Evolutionary conservation across 352 stramenopile species (phyloP), one percentile per base, ranked within the genome.

Genomic region (Phytophthora crassamura): DNA sequence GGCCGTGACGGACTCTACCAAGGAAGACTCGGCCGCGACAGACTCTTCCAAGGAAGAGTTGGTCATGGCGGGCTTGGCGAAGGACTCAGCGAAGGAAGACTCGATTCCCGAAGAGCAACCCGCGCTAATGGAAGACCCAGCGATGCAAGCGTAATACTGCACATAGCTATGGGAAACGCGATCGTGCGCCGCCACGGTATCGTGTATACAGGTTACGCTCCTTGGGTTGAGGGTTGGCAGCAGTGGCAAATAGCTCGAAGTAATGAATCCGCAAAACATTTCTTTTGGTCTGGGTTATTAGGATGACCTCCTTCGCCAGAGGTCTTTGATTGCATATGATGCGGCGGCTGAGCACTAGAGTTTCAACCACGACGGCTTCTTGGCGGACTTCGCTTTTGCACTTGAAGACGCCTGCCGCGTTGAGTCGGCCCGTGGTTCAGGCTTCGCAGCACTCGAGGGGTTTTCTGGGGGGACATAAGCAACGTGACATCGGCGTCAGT

Each of bases 331-430:
- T 46, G 11, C 50, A 41, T 22, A 36, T 42, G 32, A 20, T 15
- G 5, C 35, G 33, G 10, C 9, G 11, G 18, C 47, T 39, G 35
- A 42, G 34, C 18, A 20, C 50, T 77, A 92, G 5, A 92, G 69
- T 61, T 94, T 94, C 28, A 94, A 59, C 85, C 85, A 94, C 33
- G 78, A 80, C 2, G 85, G 85, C 40, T 91, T 91, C 60, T 92
- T 94, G 2, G 63, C 62, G 8, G 63, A 68, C 50, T 86, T 86
- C 32, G 46, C 54, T 40, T 59, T 56, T 30, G 58, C 53, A 50
- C 56, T 40, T 8, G 76, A 63, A 48, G 71, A 59, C 5, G 35
- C 9, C 45, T 69, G 48, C 12, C n/a, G 57, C 35, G 82, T 85
- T 28, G 69, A 35, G 35, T 75, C 73, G 28, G 70, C 80, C 28